Evolutionary conservation across 176 grass and related monocot species (phyloP).

Genomic region (Hordeum marinum): DNA sequence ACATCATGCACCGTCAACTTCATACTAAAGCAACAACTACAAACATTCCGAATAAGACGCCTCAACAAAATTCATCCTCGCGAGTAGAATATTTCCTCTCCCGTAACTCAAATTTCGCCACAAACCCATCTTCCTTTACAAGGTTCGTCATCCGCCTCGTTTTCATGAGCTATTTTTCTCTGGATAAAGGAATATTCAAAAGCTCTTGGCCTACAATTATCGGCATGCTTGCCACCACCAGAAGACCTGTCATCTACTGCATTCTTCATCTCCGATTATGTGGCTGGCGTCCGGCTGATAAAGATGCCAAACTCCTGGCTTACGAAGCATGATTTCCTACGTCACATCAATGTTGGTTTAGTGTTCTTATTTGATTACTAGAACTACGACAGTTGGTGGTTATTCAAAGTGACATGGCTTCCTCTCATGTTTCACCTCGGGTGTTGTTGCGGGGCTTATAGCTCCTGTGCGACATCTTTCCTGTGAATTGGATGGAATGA

Average conservation of each 20-base stretch:
- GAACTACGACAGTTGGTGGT: conserved; percentile 5
- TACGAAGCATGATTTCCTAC: background rate
- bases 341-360: background rate
- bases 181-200: conserved; percentile 29
- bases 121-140: background rate
- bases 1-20: background rate
- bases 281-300: background rate
- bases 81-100: background rate
- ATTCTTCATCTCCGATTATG: conserved; percentile 15
- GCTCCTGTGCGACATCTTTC: too few relatives aligned
- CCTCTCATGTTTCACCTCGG: conserved; percentile 22
- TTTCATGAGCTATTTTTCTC: background rate
- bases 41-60: background rate
- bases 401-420: background rate
- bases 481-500: too few relatives aligned
- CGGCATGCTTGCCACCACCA: background rate
- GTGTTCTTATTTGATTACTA: background rate
- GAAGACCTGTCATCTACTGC: background rate
- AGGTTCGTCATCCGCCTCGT: background rate
- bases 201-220: background rate
- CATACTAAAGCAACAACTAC: background rate
- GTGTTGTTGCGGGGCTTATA: conserved; percentile 18
- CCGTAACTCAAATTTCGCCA: background rate
- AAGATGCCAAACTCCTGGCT: conserved; percentile 35
- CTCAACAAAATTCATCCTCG: background rate